Base-by-base conservation (phyloP, 208 protist genomes). In the Crithidia sp. region DNA sequence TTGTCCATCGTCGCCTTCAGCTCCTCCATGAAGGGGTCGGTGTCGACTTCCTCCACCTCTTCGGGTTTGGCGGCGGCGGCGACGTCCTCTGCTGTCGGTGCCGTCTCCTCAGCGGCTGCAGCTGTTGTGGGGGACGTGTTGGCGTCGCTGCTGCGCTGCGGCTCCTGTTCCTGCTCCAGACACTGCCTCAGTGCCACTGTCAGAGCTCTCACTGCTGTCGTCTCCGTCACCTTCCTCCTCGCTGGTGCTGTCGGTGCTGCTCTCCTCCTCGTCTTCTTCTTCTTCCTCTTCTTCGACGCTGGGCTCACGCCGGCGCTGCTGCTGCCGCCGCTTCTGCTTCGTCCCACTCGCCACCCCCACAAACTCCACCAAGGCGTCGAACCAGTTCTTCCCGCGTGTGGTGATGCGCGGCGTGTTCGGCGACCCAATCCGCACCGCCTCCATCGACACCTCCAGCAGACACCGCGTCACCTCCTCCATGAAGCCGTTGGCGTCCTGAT, bases 381-480 rank as follows among this genome's bases (percentile, higher is more conserved):
- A 95, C 90, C 92, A 97, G 70, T 83, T 84, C 47, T 86, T 90
- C 43, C 90, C 88, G 12, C 85, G 81, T 6, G 82, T 91, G 5
- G 67, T 62, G 36, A 94, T 88, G 45, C 79, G 80, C 13, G 83
- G 83, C 16, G 75, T 74, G 64, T 70, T 84, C 9, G 88, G 77
- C 7, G 78, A 84, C 39, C 62, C 82, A 1, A 82, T n/a, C 37
- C 83, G 84, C 41, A 87, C 71, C 62, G 77, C 77, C 63, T 90
- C 85, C 28, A 94, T 81, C 5, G 64, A 68, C 16, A 93, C 79
- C 12, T 89, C 83, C 4, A 95, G 54, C 57, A 95, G 58, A 40
- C 84, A 86, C 37, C 56, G 69, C 10, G 79, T 84, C 67, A 95
- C 70, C 71, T 96, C 92, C 67, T 94, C 88, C 86, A 96, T 96